Evolutionary conservation across 352 stramenopile species (phyloP).

Genomic region (Peronospora belbahrii): DNA sequence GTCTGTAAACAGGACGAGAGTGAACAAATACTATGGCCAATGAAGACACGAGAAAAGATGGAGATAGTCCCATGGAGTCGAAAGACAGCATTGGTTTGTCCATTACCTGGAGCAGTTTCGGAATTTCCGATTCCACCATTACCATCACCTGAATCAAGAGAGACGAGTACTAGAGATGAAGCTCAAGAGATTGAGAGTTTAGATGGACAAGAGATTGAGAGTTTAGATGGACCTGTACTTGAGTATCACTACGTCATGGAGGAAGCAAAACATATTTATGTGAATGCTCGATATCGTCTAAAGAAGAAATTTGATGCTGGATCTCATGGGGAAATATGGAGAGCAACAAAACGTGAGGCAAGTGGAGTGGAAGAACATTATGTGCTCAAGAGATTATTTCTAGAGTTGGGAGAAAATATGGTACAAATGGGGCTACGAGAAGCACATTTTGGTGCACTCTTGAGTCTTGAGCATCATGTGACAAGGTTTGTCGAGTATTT

Average conservation of each 20-base stretch:
- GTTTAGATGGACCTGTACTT: slow-evolving; percentile 42
- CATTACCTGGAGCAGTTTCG: slow-evolving; percentile 12
- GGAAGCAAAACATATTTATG: slow-evolving; percentile 52
- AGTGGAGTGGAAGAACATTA: slow-evolving; percentile 40
- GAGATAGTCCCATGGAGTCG: slow-evolving; percentile 16
- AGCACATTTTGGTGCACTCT: slow-evolving; percentile 65
- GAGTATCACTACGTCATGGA: slow-evolving; percentile 63
- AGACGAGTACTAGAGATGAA: neutral
- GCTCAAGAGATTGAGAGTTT: neutral
- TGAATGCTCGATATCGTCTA: slow-evolving; percentile 70
- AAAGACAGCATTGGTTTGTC: slow-evolving; percentile 11
- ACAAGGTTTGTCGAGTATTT: slow-evolving; percentile 86
- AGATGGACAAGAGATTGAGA: neutral
- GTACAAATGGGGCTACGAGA: slow-evolving; percentile 73
- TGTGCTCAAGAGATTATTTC: slow-evolving; percentile 82
- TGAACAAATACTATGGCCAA: slow-evolving; percentile 16
- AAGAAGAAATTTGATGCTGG: slow-evolving; percentile 78
- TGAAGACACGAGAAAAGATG: slow-evolving; percentile 18
- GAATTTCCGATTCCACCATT: slow-evolving; percentile 14
- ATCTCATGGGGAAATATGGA: slow-evolving; percentile 80
- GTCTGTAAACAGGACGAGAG: slow-evolving; percentile 45
- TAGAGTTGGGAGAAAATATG: slow-evolving; percentile 56
- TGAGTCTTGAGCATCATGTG: slow-evolving; percentile 51
- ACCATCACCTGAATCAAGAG: slow-evolving; percentile 7
- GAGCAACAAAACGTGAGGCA: slow-evolving; percentile 28